phyloP scores from a whole-genome alignment of 352 stramenopile species.

The Globisporangium viniferum region DNA sequence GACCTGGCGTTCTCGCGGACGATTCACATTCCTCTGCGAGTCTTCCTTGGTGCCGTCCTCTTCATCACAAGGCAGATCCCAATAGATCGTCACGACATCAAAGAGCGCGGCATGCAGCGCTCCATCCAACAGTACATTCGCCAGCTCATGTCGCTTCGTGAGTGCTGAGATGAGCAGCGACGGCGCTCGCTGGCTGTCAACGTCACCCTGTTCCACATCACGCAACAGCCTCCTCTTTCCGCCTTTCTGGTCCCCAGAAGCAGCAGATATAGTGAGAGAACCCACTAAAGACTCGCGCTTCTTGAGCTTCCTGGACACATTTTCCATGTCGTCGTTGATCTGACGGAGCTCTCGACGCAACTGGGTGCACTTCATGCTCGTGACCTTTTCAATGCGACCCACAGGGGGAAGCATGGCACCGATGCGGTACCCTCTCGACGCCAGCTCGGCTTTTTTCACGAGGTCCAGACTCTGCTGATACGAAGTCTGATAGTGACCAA shows the following conservation, averaged over 20 bases:
- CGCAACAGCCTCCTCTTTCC: neutral
- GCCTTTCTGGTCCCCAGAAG: neutral
- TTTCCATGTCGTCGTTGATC: constrained; percentile 46
- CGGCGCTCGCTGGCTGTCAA: constrained; percentile 23
- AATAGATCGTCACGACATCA: constrained; percentile 5
- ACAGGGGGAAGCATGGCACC: constrained; percentile 45
- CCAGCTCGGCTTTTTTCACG: constrained; percentile 60
- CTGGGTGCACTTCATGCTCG: constrained; percentile 33
- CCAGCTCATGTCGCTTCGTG: constrained; percentile 39
- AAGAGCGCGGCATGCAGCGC: constrained; percentile 25
- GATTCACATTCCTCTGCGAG: constrained; percentile 7
- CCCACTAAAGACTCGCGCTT: neutral
- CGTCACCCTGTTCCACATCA: neutral
- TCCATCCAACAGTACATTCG: constrained; percentile 36
- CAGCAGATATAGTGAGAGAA: neutral
- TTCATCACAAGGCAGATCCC: constrained; percentile 11
- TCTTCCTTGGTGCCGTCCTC: neutral
- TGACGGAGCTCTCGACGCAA: constrained; percentile 36
- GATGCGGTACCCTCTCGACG: constrained; percentile 48
- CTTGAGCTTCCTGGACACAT: neutral
- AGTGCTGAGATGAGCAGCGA: constrained; percentile 60
- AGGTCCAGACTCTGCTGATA: constrained; percentile 38
- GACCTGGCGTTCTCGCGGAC: neutral
- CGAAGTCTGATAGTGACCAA: constrained; percentile 7
- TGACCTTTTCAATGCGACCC: constrained; percentile 38